These are phyloP conservation scores for Acanthamoeba comandoni DNA, from an alignment of 208 protist genomes.

Conservation along the genomic window DNA sequence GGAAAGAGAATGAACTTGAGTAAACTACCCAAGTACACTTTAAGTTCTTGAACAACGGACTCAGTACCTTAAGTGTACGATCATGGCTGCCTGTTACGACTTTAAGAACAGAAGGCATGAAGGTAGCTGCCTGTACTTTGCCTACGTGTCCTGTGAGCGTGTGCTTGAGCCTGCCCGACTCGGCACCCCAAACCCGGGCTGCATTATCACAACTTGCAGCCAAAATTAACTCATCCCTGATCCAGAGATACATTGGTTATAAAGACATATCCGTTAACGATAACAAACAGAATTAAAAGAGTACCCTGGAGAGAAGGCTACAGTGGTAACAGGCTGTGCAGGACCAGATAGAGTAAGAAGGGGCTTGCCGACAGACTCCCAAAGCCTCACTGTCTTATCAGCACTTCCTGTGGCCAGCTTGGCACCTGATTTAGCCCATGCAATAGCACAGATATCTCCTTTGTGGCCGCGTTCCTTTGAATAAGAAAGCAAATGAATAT, in stretches of 20 bases:
- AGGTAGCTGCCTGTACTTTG: slow-evolving; percentile 19
- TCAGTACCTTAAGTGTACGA: slow-evolving; percentile 47
- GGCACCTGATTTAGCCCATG: background rate
- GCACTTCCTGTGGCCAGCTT: slow-evolving; percentile 3
- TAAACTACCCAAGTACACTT: background rate
- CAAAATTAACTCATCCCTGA: slow-evolving; percentile 9
- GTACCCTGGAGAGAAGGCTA: background rate
- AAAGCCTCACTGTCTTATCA: slow-evolving; percentile 37
- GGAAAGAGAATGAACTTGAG: background rate
- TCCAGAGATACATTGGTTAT: slow-evolving; percentile 20
- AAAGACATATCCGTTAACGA: background rate
- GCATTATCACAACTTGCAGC: slow-evolving; percentile 13
- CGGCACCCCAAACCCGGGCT: slow-evolving; percentile 10
- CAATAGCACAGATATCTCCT: slow-evolving; percentile 11
- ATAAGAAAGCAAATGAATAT: too few species aligned
- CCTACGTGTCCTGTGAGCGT: slow-evolving; percentile 42
- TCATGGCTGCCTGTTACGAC: slow-evolving; percentile 40
- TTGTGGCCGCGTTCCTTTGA: too few species aligned
- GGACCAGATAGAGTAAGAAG: slow-evolving; percentile 22
- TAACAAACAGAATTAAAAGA: background rate
- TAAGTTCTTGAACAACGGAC: too few species aligned
- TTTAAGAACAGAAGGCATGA: background rate
- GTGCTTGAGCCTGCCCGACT: background rate
- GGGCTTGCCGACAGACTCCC: background rate
- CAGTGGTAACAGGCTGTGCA: background rate